Percentiles rank a stretch among this genome's conserved stretches.
These are phyloP conservation scores for Neonothopanus nambi DNA, from an alignment of 1,284 basidiomycete genomes.

Conservation along the genomic window DNA sequence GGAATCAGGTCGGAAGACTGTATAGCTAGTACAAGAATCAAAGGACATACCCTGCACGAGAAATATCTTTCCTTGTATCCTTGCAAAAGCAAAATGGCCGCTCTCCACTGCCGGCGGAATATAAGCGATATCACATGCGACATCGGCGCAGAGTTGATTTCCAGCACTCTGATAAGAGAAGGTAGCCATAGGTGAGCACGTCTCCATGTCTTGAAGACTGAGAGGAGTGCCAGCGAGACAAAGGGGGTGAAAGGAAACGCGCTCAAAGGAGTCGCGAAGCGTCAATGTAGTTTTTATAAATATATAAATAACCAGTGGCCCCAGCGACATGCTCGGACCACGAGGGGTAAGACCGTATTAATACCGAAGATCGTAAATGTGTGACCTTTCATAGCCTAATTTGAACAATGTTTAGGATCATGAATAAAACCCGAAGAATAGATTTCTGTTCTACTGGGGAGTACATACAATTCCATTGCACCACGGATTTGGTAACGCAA, in stretches of 20 bases:
- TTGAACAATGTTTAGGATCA: too few species aligned
- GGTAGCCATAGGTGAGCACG: too few species aligned
- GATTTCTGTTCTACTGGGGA: too few species aligned
- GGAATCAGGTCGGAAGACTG: not conserved
- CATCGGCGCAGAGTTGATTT: too few species aligned
- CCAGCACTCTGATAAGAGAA: not conserved
- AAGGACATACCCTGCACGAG: slow-evolving; percentile 47
- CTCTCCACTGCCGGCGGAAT: slow-evolving; percentile 21
- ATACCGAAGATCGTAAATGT: slow-evolving; percentile 9
- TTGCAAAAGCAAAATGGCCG: slow-evolving; percentile 50
- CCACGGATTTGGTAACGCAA: too few species aligned
- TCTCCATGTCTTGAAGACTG: not conserved
- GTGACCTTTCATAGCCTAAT: too few species aligned
- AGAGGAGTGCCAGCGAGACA: not conserved
- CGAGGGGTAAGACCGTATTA: slow-evolving; percentile 26
- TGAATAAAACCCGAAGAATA: too few species aligned
- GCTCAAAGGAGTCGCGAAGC: not conserved
- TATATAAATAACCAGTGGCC: slow-evolving; percentile 24
- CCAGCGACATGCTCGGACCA: slow-evolving; percentile 35
- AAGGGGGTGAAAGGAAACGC: not conserved
- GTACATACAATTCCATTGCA: too few species aligned
- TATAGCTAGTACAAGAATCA: not conserved
- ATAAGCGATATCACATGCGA: slow-evolving; percentile 6
- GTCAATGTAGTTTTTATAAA: slow-evolving; percentile 7
- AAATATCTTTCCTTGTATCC: slow-evolving; percentile 42